Evolutionary conservation across 345 rosid species (phyloP).

Genomic region (Turnera subulata): DNA sequence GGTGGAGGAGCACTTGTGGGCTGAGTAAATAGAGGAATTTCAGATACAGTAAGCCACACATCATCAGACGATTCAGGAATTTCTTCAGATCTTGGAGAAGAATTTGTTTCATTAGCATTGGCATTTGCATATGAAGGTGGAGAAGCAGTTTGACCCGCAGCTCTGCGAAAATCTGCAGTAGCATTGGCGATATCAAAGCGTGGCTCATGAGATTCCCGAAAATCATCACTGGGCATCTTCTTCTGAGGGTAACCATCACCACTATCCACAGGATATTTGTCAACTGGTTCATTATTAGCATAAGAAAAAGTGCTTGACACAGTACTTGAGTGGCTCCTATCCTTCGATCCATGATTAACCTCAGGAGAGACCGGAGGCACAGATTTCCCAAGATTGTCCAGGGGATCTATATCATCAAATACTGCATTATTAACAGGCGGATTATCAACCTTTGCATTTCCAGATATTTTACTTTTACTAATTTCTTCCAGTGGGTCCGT

Average conservation of each 20-base stretch:
- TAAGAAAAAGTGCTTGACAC: constrained; percentile 36
- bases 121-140: constrained; percentile 42
- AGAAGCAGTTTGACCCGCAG: constrained; percentile 40
- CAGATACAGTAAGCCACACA: constrained; percentile 89
- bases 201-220: constrained; percentile 41
- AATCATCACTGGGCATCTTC: constrained; percentile 37
- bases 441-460: constrained; percentile 38
- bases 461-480: constrained; percentile 34
- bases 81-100: constrained; percentile 48
- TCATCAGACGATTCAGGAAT: constrained; percentile 57
- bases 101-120: constrained; percentile 32
- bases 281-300: constrained; percentile 34
- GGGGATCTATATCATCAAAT: constrained; percentile 64
- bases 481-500: constrained; percentile 48
- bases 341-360: constrained; percentile 40
- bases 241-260: constrained; percentile 33
- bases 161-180: constrained; percentile 31
- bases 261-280: constrained; percentile 33
- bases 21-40: constrained; percentile 81
- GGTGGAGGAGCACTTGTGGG: constrained; percentile 91
- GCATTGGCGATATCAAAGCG: constrained; percentile 38
- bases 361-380: constrained; percentile 43
- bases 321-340: constrained; percentile 45
- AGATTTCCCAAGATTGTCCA: constrained; percentile 56
- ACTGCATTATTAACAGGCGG: constrained; percentile 38